These are phyloP conservation scores for Parsonsia alboflavescens DNA, from an alignment of 257 asterid genomes.

Conservation along the genomic window DNA sequence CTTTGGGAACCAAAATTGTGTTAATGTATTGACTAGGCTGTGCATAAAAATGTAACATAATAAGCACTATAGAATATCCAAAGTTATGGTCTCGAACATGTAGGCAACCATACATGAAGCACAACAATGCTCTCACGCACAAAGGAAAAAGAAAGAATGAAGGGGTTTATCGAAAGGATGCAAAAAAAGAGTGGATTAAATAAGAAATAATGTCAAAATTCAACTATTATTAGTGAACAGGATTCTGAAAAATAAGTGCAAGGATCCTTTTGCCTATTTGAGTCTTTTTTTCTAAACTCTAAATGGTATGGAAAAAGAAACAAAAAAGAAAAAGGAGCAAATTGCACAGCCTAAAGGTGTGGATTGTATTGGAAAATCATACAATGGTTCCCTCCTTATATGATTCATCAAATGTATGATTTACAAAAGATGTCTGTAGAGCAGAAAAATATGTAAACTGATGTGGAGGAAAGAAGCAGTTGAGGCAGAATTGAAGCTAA, in stretches of 20 bases:
- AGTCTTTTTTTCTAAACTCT: too few species aligned
- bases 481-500: neutral
- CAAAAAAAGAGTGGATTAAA: neutral
- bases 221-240: neutral
- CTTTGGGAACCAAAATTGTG: constrained; percentile 73
- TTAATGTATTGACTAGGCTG: constrained; percentile 78
- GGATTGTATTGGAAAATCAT: neutral
- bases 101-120: neutral
- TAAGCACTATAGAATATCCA: constrained; percentile 2
- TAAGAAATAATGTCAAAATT: neutral
- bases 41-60: constrained; percentile 21
- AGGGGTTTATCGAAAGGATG: neutral
- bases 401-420: neutral
- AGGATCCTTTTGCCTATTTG: too few species aligned
- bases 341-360: neutral
- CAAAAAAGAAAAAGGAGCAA: neutral
- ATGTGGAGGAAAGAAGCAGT: neutral
- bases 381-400: neutral
- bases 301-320: neutral
- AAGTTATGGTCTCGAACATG: neutral
- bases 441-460: neutral
- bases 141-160: neutral
- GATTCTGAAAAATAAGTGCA: neutral
- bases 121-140: neutral
- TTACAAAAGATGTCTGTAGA: neutral